Evolutionary conservation across 2,329 filamentous ascomycete genomes (phyloP).

Genomic region (Fusarium falciforme): DNA sequence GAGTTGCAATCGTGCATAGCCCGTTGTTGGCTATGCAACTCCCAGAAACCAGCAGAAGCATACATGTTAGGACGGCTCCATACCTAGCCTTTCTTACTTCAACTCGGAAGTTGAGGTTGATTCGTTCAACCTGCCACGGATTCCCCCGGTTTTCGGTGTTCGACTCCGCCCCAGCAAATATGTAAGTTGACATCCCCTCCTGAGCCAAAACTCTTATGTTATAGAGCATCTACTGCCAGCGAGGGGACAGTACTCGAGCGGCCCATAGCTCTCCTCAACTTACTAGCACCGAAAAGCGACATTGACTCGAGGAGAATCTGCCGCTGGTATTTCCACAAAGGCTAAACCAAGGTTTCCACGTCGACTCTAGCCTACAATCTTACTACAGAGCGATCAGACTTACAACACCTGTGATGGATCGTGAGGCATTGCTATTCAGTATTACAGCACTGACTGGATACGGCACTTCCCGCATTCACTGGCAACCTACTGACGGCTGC

Average conservation of each 20-base stretch:
- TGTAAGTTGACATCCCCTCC: neutral
- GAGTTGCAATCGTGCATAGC: neutral
- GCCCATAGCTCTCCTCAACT: neutral
- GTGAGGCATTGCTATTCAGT: neutral
- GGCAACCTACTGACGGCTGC: neutral
- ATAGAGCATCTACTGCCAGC: neutral
- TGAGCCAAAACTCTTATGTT: neutral
- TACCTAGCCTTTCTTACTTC: neutral
- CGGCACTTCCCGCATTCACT: neutral
- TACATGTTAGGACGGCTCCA: neutral
- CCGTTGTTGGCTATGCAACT: neutral
- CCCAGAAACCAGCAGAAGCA: neutral
- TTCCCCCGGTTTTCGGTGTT: neutral
- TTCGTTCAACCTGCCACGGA: neutral
- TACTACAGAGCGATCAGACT: neutral
- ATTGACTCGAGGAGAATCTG: neutral
- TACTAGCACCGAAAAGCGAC: neutral
- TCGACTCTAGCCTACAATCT: neutral
- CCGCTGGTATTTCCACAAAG: slow-evolving; percentile 8
- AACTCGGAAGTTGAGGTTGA: neutral
- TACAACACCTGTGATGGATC: neutral
- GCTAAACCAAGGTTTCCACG: neutral
- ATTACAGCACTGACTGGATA: neutral
- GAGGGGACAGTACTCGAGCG: neutral
- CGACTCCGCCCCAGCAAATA: neutral